Evolutionary conservation across 331 rosid genomes (phyloP), one percentile per base, ranked within the genome.

Genomic region (Pyracantha coccinea): DNA sequence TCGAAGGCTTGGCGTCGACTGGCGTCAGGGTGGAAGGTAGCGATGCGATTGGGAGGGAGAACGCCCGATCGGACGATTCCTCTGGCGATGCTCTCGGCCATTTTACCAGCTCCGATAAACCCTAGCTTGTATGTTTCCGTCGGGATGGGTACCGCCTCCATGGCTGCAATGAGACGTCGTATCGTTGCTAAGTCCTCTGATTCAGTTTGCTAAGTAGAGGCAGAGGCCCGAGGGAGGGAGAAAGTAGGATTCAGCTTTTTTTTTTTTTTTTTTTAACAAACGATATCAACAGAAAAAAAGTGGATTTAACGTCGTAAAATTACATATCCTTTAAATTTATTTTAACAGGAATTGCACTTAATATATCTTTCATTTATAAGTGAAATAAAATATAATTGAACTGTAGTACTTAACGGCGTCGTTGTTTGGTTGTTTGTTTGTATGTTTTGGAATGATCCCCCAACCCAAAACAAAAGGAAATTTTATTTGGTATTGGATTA

Each of bases 41-140:
- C 27, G 74, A 95, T 95, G 45, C 93, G 96, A 76, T 89, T 89
- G 29, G 99, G 73, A 6, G 96, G 88, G 57, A 95, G 68, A 66
- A 92, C 66, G 58, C 97, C 92, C 17, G 97, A 92, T n/a, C 53
- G 79, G 69, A 84, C 87, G 53, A 88, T 91, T 25, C 99, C 97
- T 66, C 82, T 79, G 59, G 97, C 93, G 25, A 92, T 88, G 80
- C 91, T 90, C 81, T 95, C 99, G 20, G 99, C 99, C 99, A 95
- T 87, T 87, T 92, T 95, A 4, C 99, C 99, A 5, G 97, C 97
- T 80, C 99, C 99, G 82, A 95, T 84, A 72, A 95, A 92, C 23
- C 99, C 99, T 12, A 95, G 72, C 59, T 80, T 91, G 82, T 83
- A 90, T 25, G 85, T 79, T 32, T 89, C 92, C 27, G 72, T 17